These are phyloP conservation scores for Begonia peltatifolia DNA, from an alignment of 306 rosid genomes.

Conservation along the genomic window DNA sequence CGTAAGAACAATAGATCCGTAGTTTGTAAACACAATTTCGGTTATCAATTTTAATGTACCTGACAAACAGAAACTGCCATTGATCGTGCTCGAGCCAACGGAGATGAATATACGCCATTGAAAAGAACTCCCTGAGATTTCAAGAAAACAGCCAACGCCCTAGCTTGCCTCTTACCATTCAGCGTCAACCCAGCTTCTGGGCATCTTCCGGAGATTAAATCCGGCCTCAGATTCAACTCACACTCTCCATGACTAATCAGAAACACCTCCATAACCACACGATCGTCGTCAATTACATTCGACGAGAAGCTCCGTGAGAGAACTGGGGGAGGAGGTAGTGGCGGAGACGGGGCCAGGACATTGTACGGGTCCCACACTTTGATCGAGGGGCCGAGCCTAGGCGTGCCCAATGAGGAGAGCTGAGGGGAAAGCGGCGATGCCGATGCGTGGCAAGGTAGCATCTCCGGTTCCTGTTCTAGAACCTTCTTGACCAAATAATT, in stretches of 20 bases:
- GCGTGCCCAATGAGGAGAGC: conserved; percentile 80
- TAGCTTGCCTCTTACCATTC: conserved; percentile 70
- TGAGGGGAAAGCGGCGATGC: conserved; percentile 97
- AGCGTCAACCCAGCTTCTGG: conserved; percentile 48
- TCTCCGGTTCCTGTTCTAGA: conserved; percentile 91
- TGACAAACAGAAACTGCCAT: conserved; percentile 71
- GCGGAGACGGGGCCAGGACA: conserved; percentile 60
- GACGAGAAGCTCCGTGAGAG: conserved; percentile 49
- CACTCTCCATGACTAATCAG: conserved; percentile 88
- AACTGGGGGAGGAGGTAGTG: conserved; percentile 32
- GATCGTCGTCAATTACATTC: conserved; percentile 34
- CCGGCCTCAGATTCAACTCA: conserved; percentile 56
- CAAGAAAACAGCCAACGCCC: conserved; percentile 90
- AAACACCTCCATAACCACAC: conserved; percentile 56
- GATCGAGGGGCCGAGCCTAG: conserved; percentile 77
- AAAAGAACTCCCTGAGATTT: conserved; percentile 74
- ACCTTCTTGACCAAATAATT: conserved; percentile 55
- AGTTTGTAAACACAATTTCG: background rate
- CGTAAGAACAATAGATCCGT: background rate
- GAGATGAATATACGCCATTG: conserved; percentile 64
- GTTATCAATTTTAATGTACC: conserved; percentile 14
- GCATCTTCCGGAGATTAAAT: conserved; percentile 68
- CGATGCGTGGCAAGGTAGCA: conserved; percentile 79
- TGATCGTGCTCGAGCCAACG: conserved; percentile 69
- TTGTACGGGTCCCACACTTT: conserved; percentile 99